A percentile compares a stretch with the other conserved stretches of the same genome.
phyloP scores from a whole-genome alignment of 108 stramenopile genomes.

The Cyclotella sp. region DNA sequence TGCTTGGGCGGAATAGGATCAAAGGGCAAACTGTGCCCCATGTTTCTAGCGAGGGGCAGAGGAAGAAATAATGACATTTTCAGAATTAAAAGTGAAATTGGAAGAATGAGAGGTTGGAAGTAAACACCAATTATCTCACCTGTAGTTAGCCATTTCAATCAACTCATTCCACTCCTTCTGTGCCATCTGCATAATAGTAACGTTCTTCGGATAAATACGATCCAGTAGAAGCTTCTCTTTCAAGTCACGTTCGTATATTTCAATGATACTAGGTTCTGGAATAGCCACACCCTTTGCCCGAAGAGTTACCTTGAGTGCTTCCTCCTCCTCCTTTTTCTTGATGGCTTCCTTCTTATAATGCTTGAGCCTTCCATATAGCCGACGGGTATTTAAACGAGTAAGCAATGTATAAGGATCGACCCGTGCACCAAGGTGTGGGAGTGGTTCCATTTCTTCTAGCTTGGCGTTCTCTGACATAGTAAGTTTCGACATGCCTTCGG shows the following conservation, averaged over 20 bases:
- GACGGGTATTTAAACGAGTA: conserved; percentile 47
- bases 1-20: conserved; percentile 53
- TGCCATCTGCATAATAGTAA: conserved; percentile 60
- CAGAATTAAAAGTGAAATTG: neutral
- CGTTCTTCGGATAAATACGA: conserved; percentile 48
- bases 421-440: conserved; percentile 31
- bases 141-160: conserved; percentile 26
- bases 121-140: conserved; percentile 1
- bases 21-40: conserved; percentile 27
- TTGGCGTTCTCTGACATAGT: conserved; percentile 12
- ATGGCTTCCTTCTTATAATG: conserved; percentile 25
- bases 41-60: conserved; percentile 15
- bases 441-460: conserved; percentile 17
- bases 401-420: conserved; percentile 45
- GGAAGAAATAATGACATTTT: neutral
- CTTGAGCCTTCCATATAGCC: conserved; percentile 30
- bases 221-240: conserved; percentile 30
- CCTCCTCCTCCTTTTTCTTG: conserved; percentile 1
- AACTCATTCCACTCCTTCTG: conserved; percentile 62
- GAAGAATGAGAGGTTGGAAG: neutral
- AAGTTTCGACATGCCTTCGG: neutral
- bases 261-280: conserved; percentile 11
- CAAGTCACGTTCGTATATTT: conserved; percentile 29
- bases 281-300: neutral
- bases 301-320: neutral